Percentiles rank a stretch among this genome's conserved stretches.
These are phyloP conservation scores for Oryza glaberrima DNA, from an alignment of 176 grass and related monocot species.

Conservation along the genomic window DNA sequence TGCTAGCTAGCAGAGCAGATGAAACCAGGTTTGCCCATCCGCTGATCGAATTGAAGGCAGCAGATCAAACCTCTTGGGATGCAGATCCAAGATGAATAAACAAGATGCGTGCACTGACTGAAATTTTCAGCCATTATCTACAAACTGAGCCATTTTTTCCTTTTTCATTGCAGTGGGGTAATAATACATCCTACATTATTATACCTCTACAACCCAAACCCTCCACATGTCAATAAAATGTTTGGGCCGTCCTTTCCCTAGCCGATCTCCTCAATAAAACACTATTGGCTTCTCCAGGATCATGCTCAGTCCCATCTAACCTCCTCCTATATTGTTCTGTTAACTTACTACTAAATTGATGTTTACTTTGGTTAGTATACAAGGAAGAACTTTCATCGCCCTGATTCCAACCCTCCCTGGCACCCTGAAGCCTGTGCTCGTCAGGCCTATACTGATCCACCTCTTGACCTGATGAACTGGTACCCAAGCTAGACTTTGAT, in stretches of 20 bases:
- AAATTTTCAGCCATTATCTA: slow-evolving; percentile 5
- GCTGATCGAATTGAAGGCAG: too few species aligned
- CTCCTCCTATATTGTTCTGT: slow-evolving; percentile 54
- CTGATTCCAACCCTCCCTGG: slow-evolving; percentile 23
- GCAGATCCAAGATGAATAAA: not conserved
- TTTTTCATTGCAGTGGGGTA: slow-evolving; percentile 49
- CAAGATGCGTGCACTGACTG: not conserved
- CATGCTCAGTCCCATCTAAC: slow-evolving; percentile 60
- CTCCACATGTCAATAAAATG: slow-evolving; percentile 69
- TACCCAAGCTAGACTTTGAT: slow-evolving; percentile 41
- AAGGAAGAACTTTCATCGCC: slow-evolving; percentile 38
- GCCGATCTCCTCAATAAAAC: slow-evolving; percentile 56
- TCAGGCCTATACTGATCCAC: slow-evolving; percentile 29
- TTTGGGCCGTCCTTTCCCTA: slow-evolving; percentile 58
- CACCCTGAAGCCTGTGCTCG: slow-evolving; percentile 28
- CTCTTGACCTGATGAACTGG: slow-evolving; percentile 50
- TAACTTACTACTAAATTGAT: slow-evolving; percentile 51
- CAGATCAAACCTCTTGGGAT: not conserved
- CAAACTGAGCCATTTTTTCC: slow-evolving; percentile 31
- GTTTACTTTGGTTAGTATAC: slow-evolving; percentile 59
- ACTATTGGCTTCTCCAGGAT: slow-evolving; percentile 42
- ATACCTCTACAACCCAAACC: slow-evolving; percentile 83
- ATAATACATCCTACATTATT: slow-evolving; percentile 55
- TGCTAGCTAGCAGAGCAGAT: too few species aligned
- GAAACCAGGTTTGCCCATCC: too few species aligned